Evolutionary conservation across 1,284 basidiomycete genomes (phyloP).

Genomic region (Bjerkandera adusta): DNA sequence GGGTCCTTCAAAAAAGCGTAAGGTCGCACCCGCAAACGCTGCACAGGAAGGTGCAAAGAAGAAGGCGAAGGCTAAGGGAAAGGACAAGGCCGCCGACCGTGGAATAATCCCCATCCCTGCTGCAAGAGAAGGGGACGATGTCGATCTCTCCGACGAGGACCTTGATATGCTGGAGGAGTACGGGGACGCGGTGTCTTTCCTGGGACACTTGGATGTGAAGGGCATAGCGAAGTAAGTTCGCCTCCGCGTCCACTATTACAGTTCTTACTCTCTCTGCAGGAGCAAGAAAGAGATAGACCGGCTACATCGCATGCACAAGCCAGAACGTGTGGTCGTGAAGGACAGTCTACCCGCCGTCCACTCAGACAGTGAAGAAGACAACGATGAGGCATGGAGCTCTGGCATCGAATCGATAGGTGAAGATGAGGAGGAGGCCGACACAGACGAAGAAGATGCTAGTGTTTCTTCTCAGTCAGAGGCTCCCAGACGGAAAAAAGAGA

Average conservation of each 20-base stretch:
- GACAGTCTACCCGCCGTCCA: slow-evolving; percentile 66
- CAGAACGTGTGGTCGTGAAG: slow-evolving; percentile 40
- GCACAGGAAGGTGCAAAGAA: slow-evolving; percentile 15
- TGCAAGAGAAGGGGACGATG: slow-evolving; percentile 40
- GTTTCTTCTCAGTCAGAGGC: slow-evolving; percentile 20
- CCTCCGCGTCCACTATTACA: neutral
- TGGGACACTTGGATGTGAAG: slow-evolving; percentile 61
- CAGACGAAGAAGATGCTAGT: slow-evolving; percentile 22
- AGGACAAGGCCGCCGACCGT: slow-evolving; percentile 59
- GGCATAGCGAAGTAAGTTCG: slow-evolving; percentile 65
- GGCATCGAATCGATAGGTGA: slow-evolving; percentile 29
- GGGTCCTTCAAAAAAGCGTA: slow-evolving; percentile 37
- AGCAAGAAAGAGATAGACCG: slow-evolving; percentile 75
- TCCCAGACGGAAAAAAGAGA: slow-evolving; percentile 18
- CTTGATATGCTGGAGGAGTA: slow-evolving; percentile 58
- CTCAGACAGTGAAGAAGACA: slow-evolving; percentile 51
- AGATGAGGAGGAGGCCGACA: slow-evolving; percentile 29
- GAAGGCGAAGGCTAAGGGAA: slow-evolving; percentile 42
- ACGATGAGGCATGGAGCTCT: slow-evolving; percentile 58
- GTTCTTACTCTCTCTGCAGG: slow-evolving; percentile 37
- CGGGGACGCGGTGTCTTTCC: slow-evolving; percentile 54
- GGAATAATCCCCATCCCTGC: slow-evolving; percentile 61
- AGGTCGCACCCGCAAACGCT: slow-evolving; percentile 25
- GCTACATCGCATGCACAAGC: slow-evolving; percentile 62
- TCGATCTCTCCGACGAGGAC: slow-evolving; percentile 60